These are phyloP conservation scores for Venturia nashicola DNA, from an alignment of 2,329 filamentous ascomycete genomes.

Conservation along the genomic window DNA sequence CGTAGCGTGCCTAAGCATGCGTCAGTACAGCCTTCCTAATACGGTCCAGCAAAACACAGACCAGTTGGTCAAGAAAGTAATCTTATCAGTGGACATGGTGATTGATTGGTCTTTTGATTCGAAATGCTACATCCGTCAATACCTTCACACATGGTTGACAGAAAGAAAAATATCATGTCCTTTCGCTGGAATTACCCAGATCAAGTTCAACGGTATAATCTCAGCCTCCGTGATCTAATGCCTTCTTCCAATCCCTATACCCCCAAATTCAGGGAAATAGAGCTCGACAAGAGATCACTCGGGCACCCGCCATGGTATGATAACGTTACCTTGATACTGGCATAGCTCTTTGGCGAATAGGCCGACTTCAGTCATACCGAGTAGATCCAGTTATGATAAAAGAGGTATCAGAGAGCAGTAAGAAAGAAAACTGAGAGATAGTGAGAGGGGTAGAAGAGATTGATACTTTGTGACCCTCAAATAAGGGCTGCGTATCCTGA, in stretches of 20 bases:
- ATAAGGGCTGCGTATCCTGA: too few species aligned
- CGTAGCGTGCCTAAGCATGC: conserved; percentile 56
- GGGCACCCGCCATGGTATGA: conserved; percentile 30
- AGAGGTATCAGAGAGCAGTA: background rate
- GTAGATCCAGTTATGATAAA: background rate
- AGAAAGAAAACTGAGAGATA: background rate
- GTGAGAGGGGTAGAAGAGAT: background rate
- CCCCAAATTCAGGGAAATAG: conserved; percentile 11
- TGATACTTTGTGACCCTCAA: too few species aligned
- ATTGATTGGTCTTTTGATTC: conserved; percentile 25
- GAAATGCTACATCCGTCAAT: conserved; percentile 39
- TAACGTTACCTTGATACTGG: conserved; percentile 31
- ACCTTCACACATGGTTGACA: conserved; percentile 21
- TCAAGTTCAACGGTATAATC: conserved; percentile 11
- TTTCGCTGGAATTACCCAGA: conserved; percentile 11
- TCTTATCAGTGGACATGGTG: conserved; percentile 72
- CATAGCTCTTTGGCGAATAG: conserved; percentile 22
- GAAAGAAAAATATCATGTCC: conserved; percentile 5
- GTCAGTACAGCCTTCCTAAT: conserved; percentile 11
- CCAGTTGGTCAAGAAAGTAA: conserved; percentile 78
- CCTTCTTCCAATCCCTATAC: conserved; percentile 7
- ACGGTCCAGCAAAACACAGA: conserved; percentile 27
- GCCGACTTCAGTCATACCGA: background rate
- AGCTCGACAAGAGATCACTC: conserved; percentile 11
- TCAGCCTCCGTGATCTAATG: conserved; percentile 5